These are phyloP conservation scores for Chytridium lagenaria DNA, from an alignment of 371 early-diverging fungal species.

Conservation along the genomic window DNA sequence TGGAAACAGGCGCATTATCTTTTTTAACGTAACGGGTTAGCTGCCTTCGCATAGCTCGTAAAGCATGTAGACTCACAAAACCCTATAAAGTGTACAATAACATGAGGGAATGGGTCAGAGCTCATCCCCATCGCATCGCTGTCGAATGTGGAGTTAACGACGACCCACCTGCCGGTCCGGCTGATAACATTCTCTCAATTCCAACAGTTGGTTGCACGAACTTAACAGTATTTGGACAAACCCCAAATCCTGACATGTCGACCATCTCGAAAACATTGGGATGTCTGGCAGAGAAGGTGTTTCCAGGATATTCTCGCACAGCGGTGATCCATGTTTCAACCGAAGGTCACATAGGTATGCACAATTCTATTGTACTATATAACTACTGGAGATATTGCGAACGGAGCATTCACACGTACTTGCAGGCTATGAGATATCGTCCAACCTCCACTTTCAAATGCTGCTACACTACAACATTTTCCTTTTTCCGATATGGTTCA, in stretches of 20 bases:
- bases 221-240: neutral
- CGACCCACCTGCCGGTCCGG: neutral
- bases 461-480: conserved; percentile 45
- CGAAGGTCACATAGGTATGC: neutral
- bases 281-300: conserved; percentile 25
- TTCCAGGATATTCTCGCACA: conserved; percentile 21
- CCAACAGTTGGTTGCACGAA: neutral
- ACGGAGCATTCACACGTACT: too few relatives aligned
- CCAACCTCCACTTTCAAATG: conserved; percentile 44
- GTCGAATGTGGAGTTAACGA: too few relatives aligned
- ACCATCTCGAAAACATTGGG: too few relatives aligned
- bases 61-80: too few relatives aligned
- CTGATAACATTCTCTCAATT: neutral
- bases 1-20: conserved; percentile 73
- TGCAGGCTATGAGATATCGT: conserved; percentile 38
- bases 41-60: too few relatives aligned
- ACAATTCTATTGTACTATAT: neutral
- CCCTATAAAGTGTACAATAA: too few relatives aligned
- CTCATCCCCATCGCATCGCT: too few relatives aligned
- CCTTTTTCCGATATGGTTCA: conserved; percentile 43
- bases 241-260: too few relatives aligned
- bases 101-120: too few relatives aligned
- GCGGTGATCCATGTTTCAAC: neutral
- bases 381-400: too few relatives aligned
- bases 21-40: too few relatives aligned